Evolutionary conservation across 106 monocot species (phyloP).

Genomic region (Dactylorhiza incarnata): DNA sequence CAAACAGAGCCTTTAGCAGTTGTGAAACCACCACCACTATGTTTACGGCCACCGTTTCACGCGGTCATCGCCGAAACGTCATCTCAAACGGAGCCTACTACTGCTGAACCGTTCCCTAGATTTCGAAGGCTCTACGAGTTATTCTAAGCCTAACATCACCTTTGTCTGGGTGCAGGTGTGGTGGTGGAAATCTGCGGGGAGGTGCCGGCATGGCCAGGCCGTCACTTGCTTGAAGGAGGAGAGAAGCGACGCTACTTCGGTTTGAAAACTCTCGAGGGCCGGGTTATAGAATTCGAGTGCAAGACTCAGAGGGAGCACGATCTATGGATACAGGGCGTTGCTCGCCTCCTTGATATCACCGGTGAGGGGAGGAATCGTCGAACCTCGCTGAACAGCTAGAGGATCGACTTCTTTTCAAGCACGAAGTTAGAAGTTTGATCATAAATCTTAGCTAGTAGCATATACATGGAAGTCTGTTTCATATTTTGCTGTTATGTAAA

Average conservation of each 20-base stretch:
- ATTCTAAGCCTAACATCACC: not conserved
- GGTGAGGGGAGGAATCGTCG: constrained; percentile 14
- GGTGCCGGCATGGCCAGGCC: constrained; percentile 71
- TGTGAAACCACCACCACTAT: no score
- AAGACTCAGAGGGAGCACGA: constrained; percentile 65
- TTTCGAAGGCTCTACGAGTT: not conserved
- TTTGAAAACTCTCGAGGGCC: constrained; percentile 55
- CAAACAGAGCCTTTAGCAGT: no score
- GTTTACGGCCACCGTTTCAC: no score
- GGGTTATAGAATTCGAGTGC: constrained; percentile 92
- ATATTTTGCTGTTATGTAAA: no score
- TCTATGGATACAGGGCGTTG: constrained; percentile 81
- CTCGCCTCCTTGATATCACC: constrained; percentile 48
- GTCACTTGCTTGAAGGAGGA: constrained; percentile 72
- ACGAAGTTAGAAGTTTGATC: no score
- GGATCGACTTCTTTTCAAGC: no score
- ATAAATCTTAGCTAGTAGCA: no score
- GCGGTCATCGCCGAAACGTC: no score
- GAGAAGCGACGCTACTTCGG: constrained; percentile 89
- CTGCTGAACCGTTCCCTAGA: no score
- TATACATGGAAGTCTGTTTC: no score
- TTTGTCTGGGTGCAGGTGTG: constrained; percentile 36
- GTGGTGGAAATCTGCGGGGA: constrained; percentile 63
- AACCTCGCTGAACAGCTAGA: not conserved
- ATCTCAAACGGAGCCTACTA: no score